These are phyloP conservation scores for Mangifera indica DNA, from an alignment of 345 rosid species.

Conservation along the genomic window DNA sequence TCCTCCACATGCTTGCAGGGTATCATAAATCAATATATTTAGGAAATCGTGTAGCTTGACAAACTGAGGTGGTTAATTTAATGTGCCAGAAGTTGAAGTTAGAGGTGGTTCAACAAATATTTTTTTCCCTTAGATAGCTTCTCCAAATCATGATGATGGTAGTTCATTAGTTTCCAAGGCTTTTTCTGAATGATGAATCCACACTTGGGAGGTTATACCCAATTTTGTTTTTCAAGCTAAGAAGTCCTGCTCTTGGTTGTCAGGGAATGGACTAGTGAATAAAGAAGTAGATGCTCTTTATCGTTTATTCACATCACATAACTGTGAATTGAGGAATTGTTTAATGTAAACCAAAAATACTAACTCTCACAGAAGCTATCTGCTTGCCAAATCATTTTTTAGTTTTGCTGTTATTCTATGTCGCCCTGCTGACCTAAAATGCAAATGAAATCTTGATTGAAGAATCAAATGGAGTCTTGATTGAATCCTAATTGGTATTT, in stretches of 20 bases:
- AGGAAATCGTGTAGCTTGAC: neutral
- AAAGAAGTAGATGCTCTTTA: no score
- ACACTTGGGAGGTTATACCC: neutral
- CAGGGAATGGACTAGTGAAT: neutral
- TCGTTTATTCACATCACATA: neutral
- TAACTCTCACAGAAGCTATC: neutral
- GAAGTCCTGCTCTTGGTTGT: neutral
- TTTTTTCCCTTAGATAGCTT: neutral
- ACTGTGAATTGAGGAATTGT: neutral
- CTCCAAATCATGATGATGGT: neutral
- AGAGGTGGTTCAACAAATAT: neutral
- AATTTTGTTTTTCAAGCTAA: no score
- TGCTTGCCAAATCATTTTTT: neutral
- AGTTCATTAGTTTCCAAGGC: neutral
- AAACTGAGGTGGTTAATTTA: neutral
- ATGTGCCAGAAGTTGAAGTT: neutral
- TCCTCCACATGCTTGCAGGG: constrained; percentile 3
- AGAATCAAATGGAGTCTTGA: no score
- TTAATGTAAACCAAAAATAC: no score
- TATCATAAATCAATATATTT: neutral
- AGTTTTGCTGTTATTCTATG: neutral
- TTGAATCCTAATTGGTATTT: neutral
- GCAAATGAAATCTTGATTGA: neutral
- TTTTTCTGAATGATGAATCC: neutral
- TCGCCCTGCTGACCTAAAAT: neutral